phyloP scores from a whole-genome alignment of 31 red algal species.

The Pterothamnion heteromorphum region DNA sequence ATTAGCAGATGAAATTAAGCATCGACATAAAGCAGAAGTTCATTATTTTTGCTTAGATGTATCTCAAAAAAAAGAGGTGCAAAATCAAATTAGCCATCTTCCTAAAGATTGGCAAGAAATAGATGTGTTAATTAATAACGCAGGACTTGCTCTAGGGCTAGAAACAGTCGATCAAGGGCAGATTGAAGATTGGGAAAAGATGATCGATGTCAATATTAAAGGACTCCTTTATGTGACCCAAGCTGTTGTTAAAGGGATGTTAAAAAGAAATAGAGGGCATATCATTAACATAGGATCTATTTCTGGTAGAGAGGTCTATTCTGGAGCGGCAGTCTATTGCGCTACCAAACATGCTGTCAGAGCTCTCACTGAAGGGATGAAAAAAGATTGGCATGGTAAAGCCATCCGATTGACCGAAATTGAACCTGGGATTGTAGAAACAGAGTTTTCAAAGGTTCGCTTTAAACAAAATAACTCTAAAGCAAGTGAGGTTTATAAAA shows the following conservation, averaged over 20 bases:
- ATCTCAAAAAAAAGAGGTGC: neutral
- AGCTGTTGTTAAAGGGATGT: neutral
- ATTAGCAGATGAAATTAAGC: slow-evolving; percentile 39
- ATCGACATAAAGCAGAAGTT: neutral
- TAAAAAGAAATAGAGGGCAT: neutral
- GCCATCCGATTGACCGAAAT: neutral
- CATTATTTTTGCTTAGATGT: slow-evolving; percentile 56
- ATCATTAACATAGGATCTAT: slow-evolving; percentile 25
- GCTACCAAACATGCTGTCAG: neutral
- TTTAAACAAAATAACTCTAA: slow-evolving; percentile 20
- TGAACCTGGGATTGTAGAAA: neutral
- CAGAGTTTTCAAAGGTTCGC: slow-evolving; percentile 19
- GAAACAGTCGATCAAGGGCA: neutral
- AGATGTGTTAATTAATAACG: slow-evolving; percentile 36
- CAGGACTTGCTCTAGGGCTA: neutral
- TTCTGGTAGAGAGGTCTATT: neutral
- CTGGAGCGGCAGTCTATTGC: neutral
- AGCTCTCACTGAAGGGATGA: neutral
- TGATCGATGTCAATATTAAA: slow-evolving; percentile 16
- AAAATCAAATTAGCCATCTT: neutral
- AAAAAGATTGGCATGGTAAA: neutral
- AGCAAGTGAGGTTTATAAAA: slow-evolving; percentile 15
- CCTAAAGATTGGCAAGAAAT: neutral
- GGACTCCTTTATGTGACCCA: slow-evolving; percentile 15
- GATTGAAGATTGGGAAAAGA: slow-evolving; percentile 8